phyloP scores from a whole-genome alignment of 441 rosid species.

The Dalechampia spathulata region DNA sequence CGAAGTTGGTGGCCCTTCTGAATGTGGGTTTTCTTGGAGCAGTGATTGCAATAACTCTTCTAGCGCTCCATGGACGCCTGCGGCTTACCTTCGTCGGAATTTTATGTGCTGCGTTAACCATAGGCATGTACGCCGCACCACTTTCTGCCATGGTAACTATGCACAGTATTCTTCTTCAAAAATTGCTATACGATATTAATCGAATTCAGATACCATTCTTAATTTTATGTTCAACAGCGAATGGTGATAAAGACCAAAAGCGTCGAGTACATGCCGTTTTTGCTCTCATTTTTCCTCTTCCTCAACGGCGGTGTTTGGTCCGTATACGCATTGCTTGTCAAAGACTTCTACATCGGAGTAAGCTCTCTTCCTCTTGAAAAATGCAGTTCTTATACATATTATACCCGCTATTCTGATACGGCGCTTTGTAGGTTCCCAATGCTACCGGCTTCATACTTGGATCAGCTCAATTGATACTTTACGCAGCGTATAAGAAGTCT shows the following conservation, averaged over 20 bases:
- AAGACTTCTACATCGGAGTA: constrained; percentile 43
- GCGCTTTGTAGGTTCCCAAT: constrained; percentile 10
- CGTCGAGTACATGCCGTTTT: constrained; percentile 59
- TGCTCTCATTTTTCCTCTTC: constrained; percentile 45
- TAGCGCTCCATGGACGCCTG: constrained; percentile 30
- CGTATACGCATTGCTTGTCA: constrained; percentile 34
- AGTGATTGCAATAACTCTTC: constrained; percentile 35
- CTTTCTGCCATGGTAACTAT: constrained; percentile 36
- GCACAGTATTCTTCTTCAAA: no score
- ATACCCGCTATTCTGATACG: no score
- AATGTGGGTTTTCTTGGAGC: constrained; percentile 36
- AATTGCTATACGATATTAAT: no score
- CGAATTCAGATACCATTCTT: no score
- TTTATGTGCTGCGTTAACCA: constrained; percentile 37
- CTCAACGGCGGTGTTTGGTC: constrained; percentile 48
- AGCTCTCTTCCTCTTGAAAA: constrained; percentile 12
- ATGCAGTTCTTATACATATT: no score
- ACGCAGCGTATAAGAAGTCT: constrained; percentile 13
- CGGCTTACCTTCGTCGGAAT: constrained; percentile 39
- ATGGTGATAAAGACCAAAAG: constrained; percentile 36
- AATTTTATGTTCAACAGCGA: constrained; percentile 19
- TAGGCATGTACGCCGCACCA: constrained; percentile 58
- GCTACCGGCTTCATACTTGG: constrained; percentile 5
- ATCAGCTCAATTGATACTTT: constrained; percentile 8
- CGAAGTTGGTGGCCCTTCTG: constrained; percentile 28